Evolutionary conservation across 164 flowering plant genomes (phyloP).

Genomic region (Piper betle): DNA sequence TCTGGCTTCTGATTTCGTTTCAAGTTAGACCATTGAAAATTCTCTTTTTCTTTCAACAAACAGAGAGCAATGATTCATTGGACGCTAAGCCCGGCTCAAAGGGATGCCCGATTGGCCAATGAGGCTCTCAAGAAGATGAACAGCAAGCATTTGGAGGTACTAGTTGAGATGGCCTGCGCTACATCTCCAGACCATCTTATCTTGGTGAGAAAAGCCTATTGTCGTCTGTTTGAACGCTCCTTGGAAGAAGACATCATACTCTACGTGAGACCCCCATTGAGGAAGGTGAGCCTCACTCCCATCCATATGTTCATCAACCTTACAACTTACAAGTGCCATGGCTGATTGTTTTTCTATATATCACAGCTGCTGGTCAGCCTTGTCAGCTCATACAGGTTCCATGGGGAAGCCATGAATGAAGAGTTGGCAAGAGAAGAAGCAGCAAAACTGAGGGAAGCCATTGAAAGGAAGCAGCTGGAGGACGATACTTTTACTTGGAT

Average conservation of each 20-base stretch:
- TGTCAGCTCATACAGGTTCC: slow-evolving; percentile 63
- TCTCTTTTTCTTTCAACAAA: neutral
- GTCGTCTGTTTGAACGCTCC: slow-evolving; percentile 45
- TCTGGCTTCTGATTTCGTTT: neutral
- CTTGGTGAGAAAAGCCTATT: slow-evolving; percentile 58
- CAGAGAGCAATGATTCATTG: slow-evolving; percentile 71
- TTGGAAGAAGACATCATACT: slow-evolving; percentile 59
- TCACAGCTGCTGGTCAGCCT: slow-evolving; percentile 48
- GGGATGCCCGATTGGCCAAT: slow-evolving; percentile 62
- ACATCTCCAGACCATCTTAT: slow-evolving; percentile 56
- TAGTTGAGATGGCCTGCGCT: slow-evolving; percentile 70
- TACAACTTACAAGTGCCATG: neutral
- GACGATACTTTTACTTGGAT: slow-evolving; percentile 37
- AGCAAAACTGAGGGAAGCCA: slow-evolving; percentile 30
- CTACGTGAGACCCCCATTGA: slow-evolving; percentile 22
- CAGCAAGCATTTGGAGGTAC: slow-evolving; percentile 23
- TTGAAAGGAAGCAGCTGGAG: slow-evolving; percentile 35
- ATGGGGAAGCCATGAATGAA: slow-evolving; percentile 37
- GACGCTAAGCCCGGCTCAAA: slow-evolving; percentile 58
- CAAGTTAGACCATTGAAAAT: neutral
- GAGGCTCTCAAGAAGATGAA: slow-evolving; percentile 39
- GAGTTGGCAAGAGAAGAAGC: slow-evolving; percentile 41
- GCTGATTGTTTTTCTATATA: neutral
- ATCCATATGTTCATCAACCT: neutral
- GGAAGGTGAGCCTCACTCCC: slow-evolving; percentile 30